Evolutionary conservation across 2,329 filamentous ascomycete genomes (phyloP), one percentile per base, ranked within the genome.

Genomic region (Botrytis paeoniae): DNA sequence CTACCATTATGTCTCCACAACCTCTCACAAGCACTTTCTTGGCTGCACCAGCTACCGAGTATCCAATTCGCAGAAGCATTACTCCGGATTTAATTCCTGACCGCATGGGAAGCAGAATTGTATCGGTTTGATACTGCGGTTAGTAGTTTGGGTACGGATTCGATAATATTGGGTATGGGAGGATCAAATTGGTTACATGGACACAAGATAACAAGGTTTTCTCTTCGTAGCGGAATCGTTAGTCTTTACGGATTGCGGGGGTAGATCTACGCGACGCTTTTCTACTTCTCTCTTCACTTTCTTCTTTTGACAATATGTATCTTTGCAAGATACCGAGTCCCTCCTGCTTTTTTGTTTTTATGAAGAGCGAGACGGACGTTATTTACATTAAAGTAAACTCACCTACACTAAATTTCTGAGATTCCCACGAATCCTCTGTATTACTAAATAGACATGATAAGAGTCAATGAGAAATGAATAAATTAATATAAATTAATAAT

Each of bases 1-100:
- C 85, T 1, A 86, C 84, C 14, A 86, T 89, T 75, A 80, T 85
- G 41, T 81, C 85, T 2, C 88, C 88, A 0, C 86, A 89, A 78
- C 87, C 88, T 18, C 85, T 86, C 57, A 88, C 87, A 14, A 85
- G 84, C 57, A 84, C 89, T 18, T 81, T 89, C 18, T 85, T 85
- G n/a, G 84, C 85, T 43, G 86, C 85, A 1, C 88, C 88, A 3
- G 86, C 86, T 3, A 85, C 84, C 8, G 87, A 89, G 77, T 88
- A 87, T 76, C 85, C 85, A 7, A 77, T 88, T 45, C 45, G 70
- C 37, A 83, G 88, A 57, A 88, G 87, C 35, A 83, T 86, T 39
- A 89, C 88, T 5, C 87, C 87, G 0, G 89, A 91, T 64, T 82
- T 91, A 64, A 80, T 90, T n/a, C 88, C 88, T 20, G 89, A 91